Percentiles rank a stretch among this genome's conserved stretches.
Evolutionary conservation across 371 early-diverging fungal species (phyloP).

Genomic region (Rhizopus sp.): DNA sequence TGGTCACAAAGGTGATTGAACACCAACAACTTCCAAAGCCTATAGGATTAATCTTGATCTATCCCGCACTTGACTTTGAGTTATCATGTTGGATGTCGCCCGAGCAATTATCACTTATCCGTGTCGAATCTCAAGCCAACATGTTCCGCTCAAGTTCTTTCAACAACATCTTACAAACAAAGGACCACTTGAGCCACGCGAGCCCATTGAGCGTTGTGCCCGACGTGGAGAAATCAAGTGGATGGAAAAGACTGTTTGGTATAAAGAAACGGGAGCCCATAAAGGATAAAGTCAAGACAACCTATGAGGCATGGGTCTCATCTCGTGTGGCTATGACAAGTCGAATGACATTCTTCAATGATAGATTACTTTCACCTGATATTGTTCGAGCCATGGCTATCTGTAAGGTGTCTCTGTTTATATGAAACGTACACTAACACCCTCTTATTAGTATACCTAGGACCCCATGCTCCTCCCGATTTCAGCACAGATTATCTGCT

Average conservation of each 20-base stretch:
- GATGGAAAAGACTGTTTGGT: slow-evolving; percentile 36
- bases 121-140: slow-evolving; percentile 42
- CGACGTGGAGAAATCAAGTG: slow-evolving; percentile 42
- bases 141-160: slow-evolving; percentile 66
- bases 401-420: slow-evolving; percentile 35
- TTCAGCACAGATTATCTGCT: slow-evolving; percentile 82
- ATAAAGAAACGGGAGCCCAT: slow-evolving; percentile 17
- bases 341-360: slow-evolving; percentile 85
- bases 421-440: not conserved
- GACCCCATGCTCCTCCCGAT: slow-evolving; percentile 78
- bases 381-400: slow-evolving; percentile 92
- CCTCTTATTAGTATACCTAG: slow-evolving; percentile 70
- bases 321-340: slow-evolving; percentile 80
- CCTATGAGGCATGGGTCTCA: slow-evolving; percentile 39
- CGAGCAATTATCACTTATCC: slow-evolving; percentile 57
- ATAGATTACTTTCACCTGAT: slow-evolving; percentile 80
- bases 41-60: slow-evolving; percentile 80
- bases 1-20: slow-evolving; percentile 70
- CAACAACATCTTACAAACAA: slow-evolving; percentile 53
- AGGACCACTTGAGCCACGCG: slow-evolving; percentile 58
- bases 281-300: slow-evolving; percentile 15
- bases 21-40: slow-evolving; percentile 47
- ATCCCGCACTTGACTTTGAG: slow-evolving; percentile 90
- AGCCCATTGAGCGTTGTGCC: slow-evolving; percentile 59
- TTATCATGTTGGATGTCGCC: slow-evolving; percentile 89